Evolutionary conservation across 495 filamentous ascomycete species (phyloP).

Genomic region (Parathielavia appendiculata): DNA sequence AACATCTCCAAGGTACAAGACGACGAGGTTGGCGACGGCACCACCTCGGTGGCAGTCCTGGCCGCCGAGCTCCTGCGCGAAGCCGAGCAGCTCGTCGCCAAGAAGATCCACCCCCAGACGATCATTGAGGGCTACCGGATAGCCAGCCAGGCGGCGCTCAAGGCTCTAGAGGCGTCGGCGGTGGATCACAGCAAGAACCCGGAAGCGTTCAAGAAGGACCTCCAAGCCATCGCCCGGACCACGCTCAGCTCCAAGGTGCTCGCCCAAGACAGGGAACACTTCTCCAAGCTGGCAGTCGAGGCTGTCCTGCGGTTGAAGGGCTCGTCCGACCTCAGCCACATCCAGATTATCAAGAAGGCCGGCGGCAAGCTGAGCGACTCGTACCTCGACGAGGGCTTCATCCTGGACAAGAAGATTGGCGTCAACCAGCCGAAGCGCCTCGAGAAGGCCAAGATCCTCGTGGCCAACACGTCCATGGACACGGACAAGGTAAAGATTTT

Average conservation of each 20-base stretch:
- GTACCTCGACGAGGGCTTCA: conserved; percentile 96
- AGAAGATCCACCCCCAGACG: conserved; percentile 98
- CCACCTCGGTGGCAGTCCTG: conserved; percentile 77
- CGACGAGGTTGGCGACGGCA: conserved; percentile 96
- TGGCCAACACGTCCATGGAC: conserved; percentile 98
- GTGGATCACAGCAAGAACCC: conserved; percentile 82
- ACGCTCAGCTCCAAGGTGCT: conserved; percentile 97
- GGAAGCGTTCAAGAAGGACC: conserved; percentile 80
- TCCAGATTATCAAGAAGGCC: conserved; percentile 99
- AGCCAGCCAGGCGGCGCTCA: conserved; percentile 81
- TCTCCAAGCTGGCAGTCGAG: conserved; percentile 85
- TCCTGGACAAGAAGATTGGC: conserved; percentile 96
- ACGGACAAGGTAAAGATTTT: conserved; percentile 99
- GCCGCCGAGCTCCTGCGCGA: conserved; percentile 93
- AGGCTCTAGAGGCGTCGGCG: conserved; percentile 75
- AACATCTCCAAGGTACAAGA: conserved; percentile 99
- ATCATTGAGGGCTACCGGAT: conserved; percentile 99
- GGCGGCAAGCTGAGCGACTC: conserved; percentile 96
- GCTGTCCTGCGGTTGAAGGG: conserved; percentile 86
- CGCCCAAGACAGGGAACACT: conserved; percentile 88
- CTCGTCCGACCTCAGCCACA: conserved; percentile 91
- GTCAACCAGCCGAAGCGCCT: conserved; percentile 97
- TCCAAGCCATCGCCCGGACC: conserved; percentile 87
- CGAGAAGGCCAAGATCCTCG: conserved; percentile 95
- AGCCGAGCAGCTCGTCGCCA: conserved; percentile 92